Base-by-base conservation (phyloP, 2,329 filamentous ascomycete genomes). In the Penicillium capsulatum region DNA sequence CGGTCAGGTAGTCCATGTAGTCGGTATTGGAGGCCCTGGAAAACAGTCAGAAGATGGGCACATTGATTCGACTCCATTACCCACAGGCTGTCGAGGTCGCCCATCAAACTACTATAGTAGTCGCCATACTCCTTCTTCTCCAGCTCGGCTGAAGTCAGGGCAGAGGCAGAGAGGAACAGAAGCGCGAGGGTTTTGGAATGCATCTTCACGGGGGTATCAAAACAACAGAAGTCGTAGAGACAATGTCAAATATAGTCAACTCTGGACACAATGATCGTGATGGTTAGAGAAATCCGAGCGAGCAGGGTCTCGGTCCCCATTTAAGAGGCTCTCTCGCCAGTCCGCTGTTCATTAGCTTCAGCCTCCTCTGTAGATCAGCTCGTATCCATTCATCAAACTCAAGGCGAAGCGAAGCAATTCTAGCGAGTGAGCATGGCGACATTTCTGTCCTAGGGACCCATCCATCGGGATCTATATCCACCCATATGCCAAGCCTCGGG, bases 111-210 rank as follows among this genome's bases (percentile, higher is more conserved):
- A 9, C 19, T 22, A 7, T 14, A 32, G 17, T 27, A 38, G 13
- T 31, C 31, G 3, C 28, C 38, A 37, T 42, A 30, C 22, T 45
- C 38, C 15, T 38, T 45, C 35, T 45, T 38, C 42, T 41, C 38
- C 19, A 41, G 28, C 14, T 42, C 34, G 9, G 42, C 37, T 4
- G 45, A 39, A 17, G 51, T 53, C 26, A 58, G 27, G 26, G 46
- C 50, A 13, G 47, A 42, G 26, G 51, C 46, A 5, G 52, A 45
- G 30, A 58, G 40, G 39, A 54, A 19, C 34, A 58, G 38, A 30
- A 55, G 15, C 7, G 53, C 39, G 34, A 59, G 41, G 15, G 47
- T 34, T 45, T 56, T 58, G 44, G 50, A 51, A 32, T 54, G 47
- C 54, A 58, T 58, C 27, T n/a, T 31, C 51, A 16, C 9, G 16